phyloP scores from a whole-genome alignment of 1,284 basidiomycete species.

The Laetiporus sulphureus region DNA sequence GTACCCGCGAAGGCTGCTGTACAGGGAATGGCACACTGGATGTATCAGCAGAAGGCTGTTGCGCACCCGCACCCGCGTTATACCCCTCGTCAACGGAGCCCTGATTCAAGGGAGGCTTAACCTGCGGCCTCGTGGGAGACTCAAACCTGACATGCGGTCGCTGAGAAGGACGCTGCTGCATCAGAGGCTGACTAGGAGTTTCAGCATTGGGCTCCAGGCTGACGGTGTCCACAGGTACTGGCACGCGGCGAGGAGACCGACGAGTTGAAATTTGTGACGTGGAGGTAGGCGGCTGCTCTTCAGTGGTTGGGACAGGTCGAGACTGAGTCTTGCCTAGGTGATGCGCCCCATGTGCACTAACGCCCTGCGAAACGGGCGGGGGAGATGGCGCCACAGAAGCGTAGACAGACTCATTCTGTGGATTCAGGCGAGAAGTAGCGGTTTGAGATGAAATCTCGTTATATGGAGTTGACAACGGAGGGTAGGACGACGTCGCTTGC shows the following conservation, averaged over 20 bases:
- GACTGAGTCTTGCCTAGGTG: too few relatives aligned
- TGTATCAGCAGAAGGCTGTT: not conserved
- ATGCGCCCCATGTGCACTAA: too few relatives aligned
- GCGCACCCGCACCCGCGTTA: not conserved
- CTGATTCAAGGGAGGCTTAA: not conserved
- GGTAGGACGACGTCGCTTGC: not conserved
- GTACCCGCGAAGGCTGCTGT: too few relatives aligned
- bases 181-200: not conserved
- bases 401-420: not conserved
- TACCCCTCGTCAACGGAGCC: not conserved
- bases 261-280: too few relatives aligned
- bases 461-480: not conserved
- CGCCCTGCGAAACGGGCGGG: too few relatives aligned
- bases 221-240: too few relatives aligned
- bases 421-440: not conserved
- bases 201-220: too few relatives aligned
- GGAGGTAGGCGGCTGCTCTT: too few relatives aligned
- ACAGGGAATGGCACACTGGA: not conserved
- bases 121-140: not conserved
- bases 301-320: too few relatives aligned
- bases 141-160: constrained; percentile 1
- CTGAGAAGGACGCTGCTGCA: constrained; percentile 3
- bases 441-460: not conserved
- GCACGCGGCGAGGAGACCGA: too few relatives aligned
- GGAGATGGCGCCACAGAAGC: constrained; percentile 1